phyloP scores from a whole-genome alignment of 495 filamentous ascomycete species.

The Aspergillus homomorphus region DNA sequence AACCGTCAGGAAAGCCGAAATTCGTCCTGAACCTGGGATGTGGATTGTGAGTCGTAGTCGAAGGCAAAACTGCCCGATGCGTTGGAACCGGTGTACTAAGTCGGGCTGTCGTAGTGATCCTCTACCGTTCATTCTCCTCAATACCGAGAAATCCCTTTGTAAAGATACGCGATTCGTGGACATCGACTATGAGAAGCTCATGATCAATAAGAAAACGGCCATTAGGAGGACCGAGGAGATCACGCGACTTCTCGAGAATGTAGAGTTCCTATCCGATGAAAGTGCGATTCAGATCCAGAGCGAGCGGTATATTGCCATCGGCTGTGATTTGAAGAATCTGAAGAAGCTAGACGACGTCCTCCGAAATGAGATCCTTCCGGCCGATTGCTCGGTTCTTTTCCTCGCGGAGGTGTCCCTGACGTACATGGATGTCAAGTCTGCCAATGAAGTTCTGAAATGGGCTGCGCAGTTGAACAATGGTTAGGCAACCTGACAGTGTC shows the following conservation, averaged over 20 bases:
- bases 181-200: slow-evolving; percentile 81
- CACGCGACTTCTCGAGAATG: slow-evolving; percentile 43
- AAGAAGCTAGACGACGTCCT: slow-evolving; percentile 55
- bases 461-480: slow-evolving; percentile 61
- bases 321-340: slow-evolving; percentile 75
- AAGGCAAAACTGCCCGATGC: neutral
- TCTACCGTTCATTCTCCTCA: slow-evolving; percentile 79
- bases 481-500: slow-evolving; percentile 22
- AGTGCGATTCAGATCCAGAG: slow-evolving; percentile 56
- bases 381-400: slow-evolving; percentile 65
- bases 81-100: slow-evolving; percentile 25
- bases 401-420: slow-evolving; percentile 87
- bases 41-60: slow-evolving; percentile 69
- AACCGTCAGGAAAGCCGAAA: slow-evolving; percentile 58
- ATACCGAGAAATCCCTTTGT: slow-evolving; percentile 54
- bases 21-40: slow-evolving; percentile 84
- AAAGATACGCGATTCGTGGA: slow-evolving; percentile 69
- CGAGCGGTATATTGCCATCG: slow-evolving; percentile 70
- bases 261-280: slow-evolving; percentile 43
- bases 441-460: slow-evolving; percentile 72
- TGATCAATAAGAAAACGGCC: slow-evolving; percentile 66
- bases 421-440: slow-evolving; percentile 77
- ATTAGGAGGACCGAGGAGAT: slow-evolving; percentile 62
- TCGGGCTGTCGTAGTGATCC: slow-evolving; percentile 64
- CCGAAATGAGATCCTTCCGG: slow-evolving; percentile 49